Evolutionary conservation across 2,329 filamentous ascomycete species (phyloP), one percentile per base, ranked within the genome.

Genomic region (Zymoseptoria passerinii): DNA sequence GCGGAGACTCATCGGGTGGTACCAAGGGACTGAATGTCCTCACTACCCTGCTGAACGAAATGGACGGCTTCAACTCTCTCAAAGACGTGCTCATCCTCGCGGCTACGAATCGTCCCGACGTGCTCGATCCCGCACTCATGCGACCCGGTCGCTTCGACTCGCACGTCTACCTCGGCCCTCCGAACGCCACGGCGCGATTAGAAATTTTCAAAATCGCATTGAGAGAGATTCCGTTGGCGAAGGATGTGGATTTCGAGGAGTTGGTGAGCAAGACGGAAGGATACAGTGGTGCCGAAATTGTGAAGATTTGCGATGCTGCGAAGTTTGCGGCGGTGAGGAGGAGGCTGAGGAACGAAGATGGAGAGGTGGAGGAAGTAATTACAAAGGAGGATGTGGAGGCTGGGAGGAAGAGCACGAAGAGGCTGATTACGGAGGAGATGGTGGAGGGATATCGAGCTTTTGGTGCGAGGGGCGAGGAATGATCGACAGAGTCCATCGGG

Each of bases 51-150:
- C 81, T 97, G 4, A 96, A 91, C 60, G 92, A 96, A 71, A 95
- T 97, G 88, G 92, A 96, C 70, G 92, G 92, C 52, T 95, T 96
- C 65, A 90, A 96, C 72, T 80, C 86, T 48, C 79, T 95, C 19
- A 86, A 86, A 56, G 89, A 89, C 58, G 91, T 97, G 0, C 82
- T 95, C 59, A 87, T 96, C 13, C 83, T 97, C 18, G 92, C 90
- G 0, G 92, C 92, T 2, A 97, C 92, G 0, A 97, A 97, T 75
- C 85, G 90, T 55, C 92, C 92, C 0, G 88, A 95, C 67, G 81
- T 86, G 1, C 82, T 97, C 19, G 92, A 97, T 70, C 83, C 89
- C 0, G 92, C 92, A 0, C 80, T 97, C 35, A 83, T 96, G 70
- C 84, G 92, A 0, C 88, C 90, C 0, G 92, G 92, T 1, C 83